Evolutionary conservation across 805 yeast genomes (phyloP), one percentile per base, ranked within the genome.

Genomic region (Ogataea siamensis): DNA sequence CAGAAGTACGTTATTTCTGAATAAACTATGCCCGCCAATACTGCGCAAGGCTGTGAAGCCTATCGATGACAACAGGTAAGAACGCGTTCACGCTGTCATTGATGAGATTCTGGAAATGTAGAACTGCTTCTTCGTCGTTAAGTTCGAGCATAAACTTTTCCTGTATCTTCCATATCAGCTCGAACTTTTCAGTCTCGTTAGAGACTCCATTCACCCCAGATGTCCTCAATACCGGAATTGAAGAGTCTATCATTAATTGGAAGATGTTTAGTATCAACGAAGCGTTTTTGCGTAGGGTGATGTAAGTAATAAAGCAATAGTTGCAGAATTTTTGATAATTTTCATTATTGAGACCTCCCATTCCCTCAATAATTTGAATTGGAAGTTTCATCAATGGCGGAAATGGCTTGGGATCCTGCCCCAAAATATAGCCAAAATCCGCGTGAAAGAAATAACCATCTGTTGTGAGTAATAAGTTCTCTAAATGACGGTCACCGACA

Each of bases 301-400:
- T 85, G 58, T 87, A 93, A 0, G 96, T 87, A 13, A 93, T 91
- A 64, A 89, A 93, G 56, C 99, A 93, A 63, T 89, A 89, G 59
- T 87, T 86, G 53, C 94, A 76, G 64, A 93, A 93, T 46, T 83
- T 77, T 46, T 80, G 79, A 60, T 86, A 93, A 58, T 91, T 89
- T 28, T 83, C 84, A 34, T 91, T 87, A 45, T 75, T 73, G 34
- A 87, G 74, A 1, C 98, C 99, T 2, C 99, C 99, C 87, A 93
- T 93, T 0, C 97, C 98, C 49, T 93, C 99, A 28, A 93, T 85
- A 12, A 93, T 83, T 62, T 93, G 99, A 28, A 93, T 93, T 0
- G 99, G 99, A 25, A 93, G 67, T 56, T 93, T 93, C 97, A 93
- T 93, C 64, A 91, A 71, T 1, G 99, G 99, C 10, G 99, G 98